These are phyloP conservation scores for Extremus antarcticus DNA, from an alignment of 495 filamentous ascomycete species.

Conservation along the genomic window DNA sequence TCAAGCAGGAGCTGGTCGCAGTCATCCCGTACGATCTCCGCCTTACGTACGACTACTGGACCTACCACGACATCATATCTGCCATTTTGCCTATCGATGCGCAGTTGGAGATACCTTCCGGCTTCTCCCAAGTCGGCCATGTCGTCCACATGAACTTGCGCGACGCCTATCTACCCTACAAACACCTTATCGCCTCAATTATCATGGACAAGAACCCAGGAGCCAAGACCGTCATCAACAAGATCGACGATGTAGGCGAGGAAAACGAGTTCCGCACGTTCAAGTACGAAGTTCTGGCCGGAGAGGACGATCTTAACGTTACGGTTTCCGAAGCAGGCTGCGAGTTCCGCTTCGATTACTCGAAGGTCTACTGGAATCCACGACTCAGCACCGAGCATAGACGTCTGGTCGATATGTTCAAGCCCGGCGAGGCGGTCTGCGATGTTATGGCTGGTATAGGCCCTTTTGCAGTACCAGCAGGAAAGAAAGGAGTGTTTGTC, in stretches of 20 bases:
- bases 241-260: constrained; percentile 74
- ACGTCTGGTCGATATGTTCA: constrained; percentile 66
- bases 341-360: constrained; percentile 59
- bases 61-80: constrained; percentile 67
- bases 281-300: constrained; percentile 80
- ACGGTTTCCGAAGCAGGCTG: constrained; percentile 55
- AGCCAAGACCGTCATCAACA: constrained; percentile 88
- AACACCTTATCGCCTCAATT: constrained; percentile 69
- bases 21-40: constrained; percentile 63
- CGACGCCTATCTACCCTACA: constrained; percentile 67
- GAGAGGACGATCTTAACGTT: constrained; percentile 69
- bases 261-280: constrained; percentile 87
- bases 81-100: constrained; percentile 62
- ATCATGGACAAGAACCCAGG: constrained; percentile 75
- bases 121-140: constrained; percentile 80
- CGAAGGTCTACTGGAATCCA: constrained; percentile 96
- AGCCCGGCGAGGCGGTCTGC: constrained; percentile 75
- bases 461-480: constrained; percentile 87
- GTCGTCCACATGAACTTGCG: constrained; percentile 89
- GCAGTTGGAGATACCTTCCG: constrained; percentile 67
- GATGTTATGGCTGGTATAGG: constrained; percentile 98
- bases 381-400: constrained; percentile 80
- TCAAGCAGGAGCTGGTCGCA: constrained; percentile 51
- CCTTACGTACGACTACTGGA: constrained; percentile 80
- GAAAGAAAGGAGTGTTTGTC: constrained; percentile 80